phyloP scores from a whole-genome alignment of 2,329 filamentous ascomycete species.

The Leptodontidium sp. region DNA sequence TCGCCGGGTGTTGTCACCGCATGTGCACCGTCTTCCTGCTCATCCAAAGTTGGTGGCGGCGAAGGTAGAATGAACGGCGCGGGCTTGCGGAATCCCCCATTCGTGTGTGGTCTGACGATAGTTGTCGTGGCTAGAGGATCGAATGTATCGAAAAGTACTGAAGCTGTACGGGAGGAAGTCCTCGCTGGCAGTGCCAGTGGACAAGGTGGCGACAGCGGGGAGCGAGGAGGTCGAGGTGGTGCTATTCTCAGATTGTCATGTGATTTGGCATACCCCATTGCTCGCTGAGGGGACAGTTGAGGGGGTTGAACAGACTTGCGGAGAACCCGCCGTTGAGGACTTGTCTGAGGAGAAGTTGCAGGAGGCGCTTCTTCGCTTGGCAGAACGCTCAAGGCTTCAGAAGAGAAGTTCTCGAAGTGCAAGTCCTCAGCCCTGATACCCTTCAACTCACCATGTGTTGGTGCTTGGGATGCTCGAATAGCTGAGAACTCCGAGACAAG shows the following conservation, averaged over 20 bases:
- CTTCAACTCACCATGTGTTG: slow-evolving; percentile 48
- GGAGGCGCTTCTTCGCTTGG: slow-evolving; percentile 33
- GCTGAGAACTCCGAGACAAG: slow-evolving; percentile 55
- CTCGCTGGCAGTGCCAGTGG: slow-evolving; percentile 60
- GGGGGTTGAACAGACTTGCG: slow-evolving; percentile 36
- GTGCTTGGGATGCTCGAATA: slow-evolving; percentile 50
- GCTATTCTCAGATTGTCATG: slow-evolving; percentile 47
- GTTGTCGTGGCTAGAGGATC: slow-evolving; percentile 49
- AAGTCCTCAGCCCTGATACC: slow-evolving; percentile 53
- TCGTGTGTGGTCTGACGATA: slow-evolving; percentile 56
- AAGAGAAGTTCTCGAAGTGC: slow-evolving; percentile 59
- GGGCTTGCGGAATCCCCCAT: slow-evolving; percentile 55
- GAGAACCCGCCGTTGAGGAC: slow-evolving; percentile 32
- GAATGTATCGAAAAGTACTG: slow-evolving; percentile 53
- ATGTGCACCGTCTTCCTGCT: slow-evolving; percentile 47
- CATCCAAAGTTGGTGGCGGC: slow-evolving; percentile 37
- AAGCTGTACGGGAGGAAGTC: slow-evolving; percentile 61
- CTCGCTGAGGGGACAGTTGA: slow-evolving; percentile 29
- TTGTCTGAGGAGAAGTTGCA: slow-evolving; percentile 20
- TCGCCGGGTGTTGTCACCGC: slow-evolving; percentile 55
- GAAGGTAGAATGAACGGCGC: slow-evolving; percentile 49
- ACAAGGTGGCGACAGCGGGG: slow-evolving; percentile 50
- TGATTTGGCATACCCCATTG: slow-evolving; percentile 52
- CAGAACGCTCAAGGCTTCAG: slow-evolving; percentile 49
- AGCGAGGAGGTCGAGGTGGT: slow-evolving; percentile 60